phyloP scores from a whole-genome alignment of 2,329 filamentous ascomycete genomes.

The Purpureocillium lavendulum region DNA sequence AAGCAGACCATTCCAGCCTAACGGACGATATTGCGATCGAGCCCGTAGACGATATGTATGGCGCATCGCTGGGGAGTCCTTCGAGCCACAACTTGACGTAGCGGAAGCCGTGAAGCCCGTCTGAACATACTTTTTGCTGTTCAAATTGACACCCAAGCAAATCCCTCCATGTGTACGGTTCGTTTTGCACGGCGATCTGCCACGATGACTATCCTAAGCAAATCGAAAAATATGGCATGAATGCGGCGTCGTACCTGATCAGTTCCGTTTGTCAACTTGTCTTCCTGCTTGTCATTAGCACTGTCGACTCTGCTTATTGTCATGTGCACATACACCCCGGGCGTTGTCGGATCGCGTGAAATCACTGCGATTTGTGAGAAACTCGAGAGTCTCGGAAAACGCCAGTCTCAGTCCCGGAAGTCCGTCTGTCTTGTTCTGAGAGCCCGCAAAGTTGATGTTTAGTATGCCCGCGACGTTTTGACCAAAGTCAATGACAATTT shows the following conservation, averaged over 20 bases:
- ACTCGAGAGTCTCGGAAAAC: constrained; percentile 40
- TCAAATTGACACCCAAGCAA: constrained; percentile 33
- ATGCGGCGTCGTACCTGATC: no score
- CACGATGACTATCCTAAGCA: constrained; percentile 15
- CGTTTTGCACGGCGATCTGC: constrained; percentile 33
- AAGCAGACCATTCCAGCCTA: constrained; percentile 33
- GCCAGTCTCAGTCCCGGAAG: constrained; percentile 34
- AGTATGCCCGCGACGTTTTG: constrained; percentile 36
- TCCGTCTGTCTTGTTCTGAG: constrained; percentile 13
- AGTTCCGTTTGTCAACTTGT: constrained; percentile 32
- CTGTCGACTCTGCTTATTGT: not conserved
- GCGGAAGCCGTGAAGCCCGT: constrained; percentile 45
- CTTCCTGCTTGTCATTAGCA: constrained; percentile 5
- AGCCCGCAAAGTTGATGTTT: constrained; percentile 31
- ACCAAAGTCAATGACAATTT: constrained; percentile 40
- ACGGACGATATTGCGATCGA: constrained; percentile 33
- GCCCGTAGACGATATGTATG: constrained; percentile 33
- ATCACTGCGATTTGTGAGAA: constrained; percentile 33
- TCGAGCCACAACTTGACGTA: constrained; percentile 41
- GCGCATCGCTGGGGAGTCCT: constrained; percentile 32
- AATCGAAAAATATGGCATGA: no score
- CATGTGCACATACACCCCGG: constrained; percentile 11
- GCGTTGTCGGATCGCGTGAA: constrained; percentile 38
- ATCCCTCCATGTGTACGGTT: constrained; percentile 35
- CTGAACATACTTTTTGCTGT: constrained; percentile 36